Percentiles rank a stretch among this genome's conserved stretches.
These are phyloP conservation scores for Tuber magnatum DNA, from an alignment of 495 filamentous ascomycete genomes.

Conservation along the genomic window DNA sequence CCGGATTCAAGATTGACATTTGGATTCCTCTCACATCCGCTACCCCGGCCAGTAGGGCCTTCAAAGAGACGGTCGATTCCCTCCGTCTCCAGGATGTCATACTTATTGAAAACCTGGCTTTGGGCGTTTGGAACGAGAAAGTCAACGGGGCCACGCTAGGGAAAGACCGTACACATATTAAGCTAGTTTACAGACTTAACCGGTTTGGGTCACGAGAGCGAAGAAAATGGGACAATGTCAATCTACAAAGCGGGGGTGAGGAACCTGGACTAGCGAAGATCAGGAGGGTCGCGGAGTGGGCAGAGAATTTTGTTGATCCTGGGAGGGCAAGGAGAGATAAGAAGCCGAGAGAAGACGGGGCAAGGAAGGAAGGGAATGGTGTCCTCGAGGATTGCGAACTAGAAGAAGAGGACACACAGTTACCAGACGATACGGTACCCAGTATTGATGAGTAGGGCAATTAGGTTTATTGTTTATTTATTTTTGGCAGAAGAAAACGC, in stretches of 20 bases:
- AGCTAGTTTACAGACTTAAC: conserved; percentile 53
- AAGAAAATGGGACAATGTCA: conserved; percentile 20
- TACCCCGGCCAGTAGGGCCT: conserved; percentile 46
- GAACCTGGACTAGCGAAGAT: conserved; percentile 57
- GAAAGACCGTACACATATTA: conserved; percentile 60
- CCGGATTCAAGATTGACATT: conserved; percentile 74
- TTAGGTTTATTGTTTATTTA: neutral
- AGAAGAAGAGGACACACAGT: conserved; percentile 40
- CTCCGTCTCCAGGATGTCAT: conserved; percentile 35
- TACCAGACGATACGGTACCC: conserved; percentile 25
- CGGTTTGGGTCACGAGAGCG: conserved; percentile 23
- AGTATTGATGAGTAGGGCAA: conserved; percentile 3
- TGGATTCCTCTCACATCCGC: conserved; percentile 54
- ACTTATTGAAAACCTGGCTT: conserved; percentile 31
- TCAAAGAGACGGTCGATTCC: conserved; percentile 28
- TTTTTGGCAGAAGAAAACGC: neutral
- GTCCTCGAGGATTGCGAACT: conserved; percentile 22
- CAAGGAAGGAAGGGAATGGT: neutral
- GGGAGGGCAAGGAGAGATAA: conserved; percentile 44
- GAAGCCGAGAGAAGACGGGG: conserved; percentile 34
- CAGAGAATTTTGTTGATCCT: conserved; percentile 59
- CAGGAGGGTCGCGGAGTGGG: conserved; percentile 64
- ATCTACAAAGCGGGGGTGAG: conserved; percentile 40
- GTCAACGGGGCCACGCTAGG: conserved; percentile 47
- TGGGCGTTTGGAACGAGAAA: conserved; percentile 31